phyloP scores from a whole-genome alignment of 2,329 filamentous ascomycete genomes.

The Clonostachys solani region DNA sequence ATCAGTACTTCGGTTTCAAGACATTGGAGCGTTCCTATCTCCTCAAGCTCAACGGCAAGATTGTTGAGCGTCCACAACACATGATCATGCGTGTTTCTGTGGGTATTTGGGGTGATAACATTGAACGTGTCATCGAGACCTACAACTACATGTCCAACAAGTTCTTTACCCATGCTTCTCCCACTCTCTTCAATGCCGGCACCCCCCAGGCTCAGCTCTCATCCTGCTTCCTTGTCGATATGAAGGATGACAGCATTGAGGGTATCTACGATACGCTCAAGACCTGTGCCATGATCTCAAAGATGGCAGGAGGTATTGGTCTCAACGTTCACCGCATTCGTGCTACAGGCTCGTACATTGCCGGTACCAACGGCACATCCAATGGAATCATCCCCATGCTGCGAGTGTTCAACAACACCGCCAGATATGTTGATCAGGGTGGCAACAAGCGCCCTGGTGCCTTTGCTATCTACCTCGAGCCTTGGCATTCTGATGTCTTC shows the following conservation, averaged over 20 bases:
- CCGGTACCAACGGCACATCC: constrained; percentile 95
- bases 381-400: constrained; percentile 98
- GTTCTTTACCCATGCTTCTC: constrained; percentile 96
- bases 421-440: constrained; percentile 96
- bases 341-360: constrained; percentile 96
- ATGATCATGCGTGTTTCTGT: constrained; percentile 99
- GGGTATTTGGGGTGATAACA: constrained; percentile 91
- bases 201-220: constrained; percentile 93
- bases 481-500: constrained; percentile 97
- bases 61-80: constrained; percentile 95
- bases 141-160: constrained; percentile 99
- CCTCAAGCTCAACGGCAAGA: constrained; percentile 90
- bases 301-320: constrained; percentile 97
- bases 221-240: constrained; percentile 98
- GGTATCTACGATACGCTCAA: constrained; percentile 99
- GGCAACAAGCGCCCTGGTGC: constrained; percentile 98
- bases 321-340: constrained; percentile 96
- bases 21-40: constrained; percentile 97
- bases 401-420: constrained; percentile 98
- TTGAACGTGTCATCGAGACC: constrained; percentile 93
- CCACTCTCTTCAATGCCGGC: constrained; percentile 96
- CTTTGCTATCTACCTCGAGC: constrained; percentile 98
- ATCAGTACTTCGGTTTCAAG: constrained; percentile 99
- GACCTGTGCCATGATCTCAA: constrained; percentile 99
- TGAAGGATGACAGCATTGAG: constrained; percentile 99